These are phyloP conservation scores for California macrophylla DNA, from an alignment of 441 rosid genomes.

Conservation along the genomic window DNA sequence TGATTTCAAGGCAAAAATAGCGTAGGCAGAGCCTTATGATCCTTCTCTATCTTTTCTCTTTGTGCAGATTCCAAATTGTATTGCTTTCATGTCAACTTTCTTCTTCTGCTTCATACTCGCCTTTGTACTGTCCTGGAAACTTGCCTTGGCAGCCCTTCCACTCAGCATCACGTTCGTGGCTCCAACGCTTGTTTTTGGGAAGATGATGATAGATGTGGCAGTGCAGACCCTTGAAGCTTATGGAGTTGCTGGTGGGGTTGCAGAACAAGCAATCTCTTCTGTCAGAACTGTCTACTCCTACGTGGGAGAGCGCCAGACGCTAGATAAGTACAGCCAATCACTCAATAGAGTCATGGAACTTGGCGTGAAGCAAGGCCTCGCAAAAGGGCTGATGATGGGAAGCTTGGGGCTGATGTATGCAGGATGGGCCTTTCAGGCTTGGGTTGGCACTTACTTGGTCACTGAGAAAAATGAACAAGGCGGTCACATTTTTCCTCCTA, in stretches of 20 bases:
- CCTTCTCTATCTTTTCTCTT: constrained; percentile 2
- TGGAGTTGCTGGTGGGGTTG: constrained; percentile 54
- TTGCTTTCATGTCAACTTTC: constrained; percentile 41
- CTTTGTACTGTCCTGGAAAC: constrained; percentile 51
- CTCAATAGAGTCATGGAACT: constrained; percentile 43
- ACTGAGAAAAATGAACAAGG: constrained; percentile 51
- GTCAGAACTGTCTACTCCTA: constrained; percentile 54
- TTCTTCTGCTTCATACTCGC: constrained; percentile 47
- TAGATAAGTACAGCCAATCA: constrained; percentile 38
- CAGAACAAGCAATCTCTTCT: constrained; percentile 62
- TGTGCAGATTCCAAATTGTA: constrained; percentile 50
- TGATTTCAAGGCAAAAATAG: not conserved
- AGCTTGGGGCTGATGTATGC: constrained; percentile 58
- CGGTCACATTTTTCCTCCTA: constrained; percentile 36
- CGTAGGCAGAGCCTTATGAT: too few relatives aligned
- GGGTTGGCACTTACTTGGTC: constrained; percentile 54
- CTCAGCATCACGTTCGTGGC: constrained; percentile 41
- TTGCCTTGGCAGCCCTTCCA: constrained; percentile 51
- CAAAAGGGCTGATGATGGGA: constrained; percentile 63
- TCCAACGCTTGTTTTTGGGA: constrained; percentile 54
- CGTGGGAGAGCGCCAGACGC: constrained; percentile 48
- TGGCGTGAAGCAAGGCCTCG: constrained; percentile 50
- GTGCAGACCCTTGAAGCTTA: constrained; percentile 56
- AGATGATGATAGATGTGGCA: constrained; percentile 50
- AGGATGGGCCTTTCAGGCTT: constrained; percentile 66